Conservation (phyloP, 2,329 filamentous ascomycete species). For the Colletotrichum australisinense region DNA sequence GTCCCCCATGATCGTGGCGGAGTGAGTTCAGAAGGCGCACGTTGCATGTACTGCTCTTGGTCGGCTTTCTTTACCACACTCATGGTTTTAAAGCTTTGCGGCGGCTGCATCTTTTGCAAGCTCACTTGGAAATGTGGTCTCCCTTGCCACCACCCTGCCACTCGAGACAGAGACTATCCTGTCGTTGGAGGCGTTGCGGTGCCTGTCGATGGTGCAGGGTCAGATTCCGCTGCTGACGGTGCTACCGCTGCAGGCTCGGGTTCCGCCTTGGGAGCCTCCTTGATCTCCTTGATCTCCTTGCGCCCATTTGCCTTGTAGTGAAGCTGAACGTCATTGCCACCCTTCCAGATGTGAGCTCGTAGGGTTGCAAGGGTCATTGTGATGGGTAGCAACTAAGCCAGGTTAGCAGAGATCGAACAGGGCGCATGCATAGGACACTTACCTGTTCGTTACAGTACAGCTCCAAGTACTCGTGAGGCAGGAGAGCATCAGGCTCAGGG, state of each 20-base stretch:
- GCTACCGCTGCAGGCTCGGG: conserved; percentile 22
- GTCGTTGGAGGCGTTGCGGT: conserved; percentile 25
- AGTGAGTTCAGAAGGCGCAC: background rate
- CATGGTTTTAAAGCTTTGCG: background rate
- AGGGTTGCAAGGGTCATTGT: conserved; percentile 96
- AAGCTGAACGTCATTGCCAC: conserved; percentile 90
- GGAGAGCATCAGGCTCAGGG: conserved; percentile 69
- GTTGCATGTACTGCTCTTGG: background rate
- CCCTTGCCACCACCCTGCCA: background rate
- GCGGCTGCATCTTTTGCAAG: background rate
- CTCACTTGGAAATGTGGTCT: background rate
- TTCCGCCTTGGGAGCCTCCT: conserved; percentile 61
- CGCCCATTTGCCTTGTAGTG: conserved; percentile 94
- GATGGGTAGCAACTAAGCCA: conserved; percentile 71
- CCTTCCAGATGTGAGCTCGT: conserved; percentile 92
- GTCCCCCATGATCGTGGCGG: background rate
- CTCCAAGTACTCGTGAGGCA: conserved; percentile 93
- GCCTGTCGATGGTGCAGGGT: conserved; percentile 23
- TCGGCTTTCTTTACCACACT: background rate
- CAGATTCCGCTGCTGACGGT: conserved; percentile 7
- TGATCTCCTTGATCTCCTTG: conserved; percentile 84
- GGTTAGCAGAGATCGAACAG: background rate
- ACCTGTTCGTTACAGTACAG: conserved; percentile 95
- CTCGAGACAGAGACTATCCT: conserved; percentile 1
- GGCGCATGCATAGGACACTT: conserved; percentile 46